Evolutionary conservation across 2,329 filamentous ascomycete species (phyloP), one percentile per base, ranked within the genome.

Genomic region (Phyllosticta citriasiana): DNA sequence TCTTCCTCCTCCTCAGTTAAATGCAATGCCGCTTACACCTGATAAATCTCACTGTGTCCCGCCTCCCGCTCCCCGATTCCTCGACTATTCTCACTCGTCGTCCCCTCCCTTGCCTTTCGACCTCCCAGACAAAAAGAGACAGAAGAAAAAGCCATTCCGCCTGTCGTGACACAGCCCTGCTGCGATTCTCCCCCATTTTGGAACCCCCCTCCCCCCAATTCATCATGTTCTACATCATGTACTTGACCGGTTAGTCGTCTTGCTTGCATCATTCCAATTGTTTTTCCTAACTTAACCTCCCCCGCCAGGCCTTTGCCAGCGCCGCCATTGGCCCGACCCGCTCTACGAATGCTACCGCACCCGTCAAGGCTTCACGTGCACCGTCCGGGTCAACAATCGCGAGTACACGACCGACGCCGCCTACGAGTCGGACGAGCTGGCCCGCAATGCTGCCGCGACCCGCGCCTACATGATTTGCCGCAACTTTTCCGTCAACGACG

Each of bases 381-480:
- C 91, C 62, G 93, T 96, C 62, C 84, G 94, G 65, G 93, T 97
- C 73, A 97, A 97, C 79, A 95, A 95, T 68, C 88, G 93, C 71
- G 91, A 96, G 79, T 97, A 97, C 78, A 90, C 92, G 74, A 96
- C 92, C 53, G 91, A 96, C 74, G 83, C 88, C 47, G 84, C 87
- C 65, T 96, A 94, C 77, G 86, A 89, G 72, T 89, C 88, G 64
- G 89, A 93, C 72, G 80, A 84, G 56, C 81, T 96, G 66, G 93
- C 93, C 55, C 89, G 91, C 71, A 92, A 97, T 75, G 94, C 93
- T 69, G 93, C 93, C 26, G 93, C 93, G 63, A 95, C 95, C 84
- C 88, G 91, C 64, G 93, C 93, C 62, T 97, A 96, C 77, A 93
- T 96, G 85, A 94, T 97, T 67, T 97, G 93, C 80, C 88, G 91